phyloP scores from a whole-genome alignment of 352 stramenopile species.

The Discostella stelligera region DNA sequence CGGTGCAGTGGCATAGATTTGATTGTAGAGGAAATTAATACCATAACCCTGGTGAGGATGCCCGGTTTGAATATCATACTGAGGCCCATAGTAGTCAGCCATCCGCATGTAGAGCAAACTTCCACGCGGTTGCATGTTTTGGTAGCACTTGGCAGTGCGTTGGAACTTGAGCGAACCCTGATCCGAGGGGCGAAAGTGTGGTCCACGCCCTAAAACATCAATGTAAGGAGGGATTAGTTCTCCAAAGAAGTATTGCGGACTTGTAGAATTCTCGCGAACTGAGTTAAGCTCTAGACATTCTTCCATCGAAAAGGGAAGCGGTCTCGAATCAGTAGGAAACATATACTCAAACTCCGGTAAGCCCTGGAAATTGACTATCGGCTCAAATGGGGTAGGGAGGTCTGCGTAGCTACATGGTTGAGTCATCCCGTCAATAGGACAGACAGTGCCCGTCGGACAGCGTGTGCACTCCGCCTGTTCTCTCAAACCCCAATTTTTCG shows the following conservation, averaged over 20 bases:
- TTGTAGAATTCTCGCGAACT: constrained; percentile 47
- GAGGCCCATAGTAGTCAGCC: constrained; percentile 90
- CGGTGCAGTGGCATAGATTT: constrained; percentile 55
- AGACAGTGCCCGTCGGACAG: constrained; percentile 91
- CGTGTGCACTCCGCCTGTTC: constrained; percentile 90
- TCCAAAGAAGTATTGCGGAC: constrained; percentile 88
- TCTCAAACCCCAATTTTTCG: constrained; percentile 96
- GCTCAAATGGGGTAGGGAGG: constrained; percentile 88
- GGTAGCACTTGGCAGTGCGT: constrained; percentile 87
- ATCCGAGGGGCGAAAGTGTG: constrained; percentile 87
- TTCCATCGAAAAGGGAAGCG: constrained; percentile 86
- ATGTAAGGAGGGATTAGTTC: constrained; percentile 94
- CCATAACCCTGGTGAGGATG: constrained; percentile 93
- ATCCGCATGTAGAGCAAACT: constrained; percentile 92
- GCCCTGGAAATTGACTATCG: constrained; percentile 78
- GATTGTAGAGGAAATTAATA: constrained; percentile 78
- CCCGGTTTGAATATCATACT: constrained; percentile 90
- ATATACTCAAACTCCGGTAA: constrained; percentile 75
- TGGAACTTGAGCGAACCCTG: constrained; percentile 76
- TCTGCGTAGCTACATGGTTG: constrained; percentile 90
- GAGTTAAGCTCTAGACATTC: constrained; percentile 89
- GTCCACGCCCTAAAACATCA: constrained; percentile 88
- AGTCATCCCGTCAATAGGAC: constrained; percentile 92
- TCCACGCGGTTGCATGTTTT: constrained; percentile 87
- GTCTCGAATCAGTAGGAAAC: constrained; percentile 75